Percentiles rank a stretch among this genome's conserved stretches.
Evolutionary conservation across 2,329 filamentous ascomycete genomes (phyloP).

Genomic region (Xylariaceae sp.): DNA sequence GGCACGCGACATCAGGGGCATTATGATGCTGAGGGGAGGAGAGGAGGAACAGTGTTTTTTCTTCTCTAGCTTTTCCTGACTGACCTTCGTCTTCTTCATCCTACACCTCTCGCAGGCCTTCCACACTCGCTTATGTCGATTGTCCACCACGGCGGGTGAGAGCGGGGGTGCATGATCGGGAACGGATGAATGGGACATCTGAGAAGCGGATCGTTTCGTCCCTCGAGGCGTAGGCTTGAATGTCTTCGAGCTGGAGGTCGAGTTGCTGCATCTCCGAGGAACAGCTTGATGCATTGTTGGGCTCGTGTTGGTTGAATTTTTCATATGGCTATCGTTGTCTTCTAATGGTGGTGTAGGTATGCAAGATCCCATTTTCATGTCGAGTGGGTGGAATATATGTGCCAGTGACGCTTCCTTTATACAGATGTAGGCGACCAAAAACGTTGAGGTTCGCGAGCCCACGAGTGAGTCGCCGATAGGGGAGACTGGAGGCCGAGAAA

Average conservation of each 20-base stretch:
- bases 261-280: conserved; percentile 19
- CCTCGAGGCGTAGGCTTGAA: conserved; percentile 47
- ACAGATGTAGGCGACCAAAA: too few species aligned
- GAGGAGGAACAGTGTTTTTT: too few species aligned
- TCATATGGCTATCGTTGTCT: conserved; percentile 13
- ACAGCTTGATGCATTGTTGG: background rate
- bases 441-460: too few species aligned
- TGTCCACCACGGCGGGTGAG: conserved; percentile 42
- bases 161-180: conserved; percentile 36
- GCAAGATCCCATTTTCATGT: conserved; percentile 43
- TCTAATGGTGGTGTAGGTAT: conserved; percentile 50
- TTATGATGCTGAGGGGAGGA: too few species aligned
- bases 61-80: conserved; percentile 5
- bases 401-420: too few species aligned
- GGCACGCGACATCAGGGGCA: background rate
- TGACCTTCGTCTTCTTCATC: conserved; percentile 67
- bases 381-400: too few species aligned
- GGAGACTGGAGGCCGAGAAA: too few species aligned
- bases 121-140: conserved; percentile 60
- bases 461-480: too few species aligned
- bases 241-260: conserved; percentile 40
- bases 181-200: conserved; percentile 34
- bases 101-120: conserved; percentile 62
- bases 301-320: conserved; percentile 23
- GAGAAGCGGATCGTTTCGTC: conserved; percentile 46